Base-by-base conservation (phyloP, 306 rosid genomes). In the Hippophae tibetana region DNA sequence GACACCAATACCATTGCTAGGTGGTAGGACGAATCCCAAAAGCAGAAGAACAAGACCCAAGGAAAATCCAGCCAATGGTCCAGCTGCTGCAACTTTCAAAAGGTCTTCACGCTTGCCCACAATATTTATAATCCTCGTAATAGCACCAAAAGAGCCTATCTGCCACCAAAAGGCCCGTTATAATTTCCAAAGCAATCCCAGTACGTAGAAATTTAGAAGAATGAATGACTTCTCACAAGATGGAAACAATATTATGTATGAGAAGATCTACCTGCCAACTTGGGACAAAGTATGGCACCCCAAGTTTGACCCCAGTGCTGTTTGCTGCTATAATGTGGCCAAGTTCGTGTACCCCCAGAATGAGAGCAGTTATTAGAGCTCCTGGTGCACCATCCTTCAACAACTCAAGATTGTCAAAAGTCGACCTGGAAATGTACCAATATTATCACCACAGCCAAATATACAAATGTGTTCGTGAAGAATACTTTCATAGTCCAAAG, bases 131-230 rank as follows among this genome's bases (percentile, higher is more conserved):
- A 93, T 86, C 80, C 97, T 84, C 62, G 97, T 93, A 70, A 93
- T 93, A 49, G 97, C 78, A 77, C 96, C 96, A 77, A 88, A 88
- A 60, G 96, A 85, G 84, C 98, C 98, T 90, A 90, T 85, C 98
- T 90, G 98, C 86, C 89, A 85, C 87, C 94, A 90, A 74, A 72
- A 62, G 73, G 65, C 68, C 76, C 86, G 68, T 82, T 71, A 76
- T 72, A 71, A 77, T 67, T 77, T 57, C 45, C 52, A 74, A 45
- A 51, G 27, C 49, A 25, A 42, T 40, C 14, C 56, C 63, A 18
- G 41, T 42, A 42, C 6, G 58, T 47, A 56, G 42, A 47, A 47
- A 43, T 18, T 54, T 52, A 38, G 18, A 47, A 51, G 70, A 62
- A 65, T 49, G 58, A 64, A n/a, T 25, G n/a, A 26, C 41, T 5